phyloP scores from a whole-genome alignment of 768 basidiomycete species.

The Mycena haematopus region DNA sequence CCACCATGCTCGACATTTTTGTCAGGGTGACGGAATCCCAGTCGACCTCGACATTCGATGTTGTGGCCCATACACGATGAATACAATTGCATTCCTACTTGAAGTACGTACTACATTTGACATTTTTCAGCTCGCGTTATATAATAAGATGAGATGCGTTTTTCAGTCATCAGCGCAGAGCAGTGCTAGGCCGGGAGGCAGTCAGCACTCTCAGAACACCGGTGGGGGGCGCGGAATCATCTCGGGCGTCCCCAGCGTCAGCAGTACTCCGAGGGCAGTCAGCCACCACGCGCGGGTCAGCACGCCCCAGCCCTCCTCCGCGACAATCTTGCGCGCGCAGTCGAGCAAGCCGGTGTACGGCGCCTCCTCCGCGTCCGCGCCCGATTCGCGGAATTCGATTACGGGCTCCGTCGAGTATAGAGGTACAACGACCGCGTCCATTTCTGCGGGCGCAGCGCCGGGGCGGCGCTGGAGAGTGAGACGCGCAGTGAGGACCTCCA shows the following conservation, averaged over 20 bases:
- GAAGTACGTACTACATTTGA: no score
- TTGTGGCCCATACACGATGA: no score
- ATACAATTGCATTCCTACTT: no score
- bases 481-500: slow-evolving; percentile 12
- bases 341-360: slow-evolving; percentile 19
- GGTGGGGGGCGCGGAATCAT: not conserved
- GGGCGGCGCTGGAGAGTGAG: slow-evolving; percentile 17
- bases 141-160: no score
- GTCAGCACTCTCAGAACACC: not conserved
- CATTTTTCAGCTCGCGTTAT: no score
- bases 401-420: slow-evolving; percentile 3
- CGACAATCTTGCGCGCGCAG: slow-evolving; percentile 12
- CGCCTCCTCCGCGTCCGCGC: not conserved
- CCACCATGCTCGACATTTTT: no score
- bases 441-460: not conserved
- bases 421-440: not conserved
- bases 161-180: no score
- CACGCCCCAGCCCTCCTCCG: slow-evolving; percentile 19
- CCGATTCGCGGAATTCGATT: slow-evolving; percentile 9
- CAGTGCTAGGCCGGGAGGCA: no score
- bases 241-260: not conserved
- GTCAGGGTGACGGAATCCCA: no score
- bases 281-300: slow-evolving; percentile 28
- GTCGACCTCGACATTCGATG: no score
- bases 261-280: not conserved